Evolutionary conservation across 1,139 yeast species (phyloP).

Genomic region (Nakaseomyces bracarensis): DNA sequence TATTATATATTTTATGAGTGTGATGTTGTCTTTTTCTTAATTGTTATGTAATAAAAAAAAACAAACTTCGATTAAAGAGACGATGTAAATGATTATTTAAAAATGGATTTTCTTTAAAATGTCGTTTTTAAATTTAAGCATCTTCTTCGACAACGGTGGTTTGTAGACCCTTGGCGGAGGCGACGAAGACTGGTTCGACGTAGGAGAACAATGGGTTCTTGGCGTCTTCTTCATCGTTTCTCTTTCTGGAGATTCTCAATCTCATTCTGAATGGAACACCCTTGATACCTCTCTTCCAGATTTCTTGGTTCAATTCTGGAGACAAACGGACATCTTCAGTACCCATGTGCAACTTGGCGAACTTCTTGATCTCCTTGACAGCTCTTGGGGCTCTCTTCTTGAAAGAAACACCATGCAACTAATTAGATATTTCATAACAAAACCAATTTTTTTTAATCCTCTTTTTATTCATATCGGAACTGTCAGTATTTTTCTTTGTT

Average conservation of each 20-base stretch:
- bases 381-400: constrained; percentile 99
- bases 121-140: constrained; percentile 41
- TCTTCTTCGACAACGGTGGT: constrained; percentile 94
- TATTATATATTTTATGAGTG: constrained; percentile 3
- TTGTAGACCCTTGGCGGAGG: constrained; percentile 94
- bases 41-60: not conserved
- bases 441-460: too few species aligned
- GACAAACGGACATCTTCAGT: constrained; percentile 98
- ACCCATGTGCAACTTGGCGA: constrained; percentile 98
- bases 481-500: too few species aligned
- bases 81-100: constrained; percentile 4
- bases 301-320: constrained; percentile 96
- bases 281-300: constrained; percentile 99
- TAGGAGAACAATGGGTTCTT: constrained; percentile 96
- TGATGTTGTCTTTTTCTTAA: not conserved
- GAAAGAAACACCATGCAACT: constrained; percentile 98
- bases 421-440: constrained; percentile 10
- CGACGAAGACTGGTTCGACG: constrained; percentile 95
- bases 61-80: constrained; percentile 11
- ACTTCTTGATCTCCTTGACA: constrained; percentile 97
- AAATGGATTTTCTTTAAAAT: not conserved
- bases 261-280: constrained; percentile 98
- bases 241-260: constrained; percentile 98
- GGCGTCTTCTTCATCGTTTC: constrained; percentile 99
- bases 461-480: too few species aligned